Percentiles rank a stretch among this genome's conserved stretches.
These are phyloP conservation scores for Podila epigama DNA, from an alignment of 192 early-diverging fungal species.

Conservation along the genomic window DNA sequence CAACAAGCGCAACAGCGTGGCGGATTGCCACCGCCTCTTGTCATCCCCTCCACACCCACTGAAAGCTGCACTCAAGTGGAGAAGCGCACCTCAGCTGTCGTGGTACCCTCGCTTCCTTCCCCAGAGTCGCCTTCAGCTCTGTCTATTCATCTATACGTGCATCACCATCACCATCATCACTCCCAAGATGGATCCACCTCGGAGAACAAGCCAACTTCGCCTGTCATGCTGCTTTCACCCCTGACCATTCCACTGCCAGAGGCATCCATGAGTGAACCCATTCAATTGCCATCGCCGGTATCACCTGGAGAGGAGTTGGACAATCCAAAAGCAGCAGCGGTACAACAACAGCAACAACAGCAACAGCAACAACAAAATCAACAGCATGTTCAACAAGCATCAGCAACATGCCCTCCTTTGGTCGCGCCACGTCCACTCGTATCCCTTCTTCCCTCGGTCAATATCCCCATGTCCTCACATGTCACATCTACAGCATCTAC, in stretches of 20 bases:
- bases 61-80: not conserved
- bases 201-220: not conserved
- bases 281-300: too few species aligned
- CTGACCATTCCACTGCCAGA: conserved; percentile 5
- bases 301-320: too few species aligned
- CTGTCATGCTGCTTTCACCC: conserved; percentile 12
- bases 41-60: conserved; percentile 1
- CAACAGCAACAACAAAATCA: not conserved
- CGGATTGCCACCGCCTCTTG: not conserved
- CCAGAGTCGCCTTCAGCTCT: conserved; percentile 42
- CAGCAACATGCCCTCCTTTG: not conserved
- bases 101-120: not conserved
- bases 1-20: too few species aligned
- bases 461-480: conserved; percentile 3
- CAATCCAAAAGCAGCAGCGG: too few species aligned
- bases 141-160: conserved; percentile 41
- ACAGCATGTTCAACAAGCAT: not conserved
- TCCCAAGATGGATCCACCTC: not conserved
- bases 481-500: not conserved
- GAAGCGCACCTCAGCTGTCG: conserved; percentile 9
- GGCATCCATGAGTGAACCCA: too few species aligned
- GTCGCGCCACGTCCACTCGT: not conserved
- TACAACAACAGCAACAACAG: not conserved
- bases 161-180: conserved; percentile 39
- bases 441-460: conserved; percentile 9